Evolutionary conservation across 2,329 filamentous ascomycete genomes (phyloP).

Genomic region (Trichoderma oligosporum): DNA sequence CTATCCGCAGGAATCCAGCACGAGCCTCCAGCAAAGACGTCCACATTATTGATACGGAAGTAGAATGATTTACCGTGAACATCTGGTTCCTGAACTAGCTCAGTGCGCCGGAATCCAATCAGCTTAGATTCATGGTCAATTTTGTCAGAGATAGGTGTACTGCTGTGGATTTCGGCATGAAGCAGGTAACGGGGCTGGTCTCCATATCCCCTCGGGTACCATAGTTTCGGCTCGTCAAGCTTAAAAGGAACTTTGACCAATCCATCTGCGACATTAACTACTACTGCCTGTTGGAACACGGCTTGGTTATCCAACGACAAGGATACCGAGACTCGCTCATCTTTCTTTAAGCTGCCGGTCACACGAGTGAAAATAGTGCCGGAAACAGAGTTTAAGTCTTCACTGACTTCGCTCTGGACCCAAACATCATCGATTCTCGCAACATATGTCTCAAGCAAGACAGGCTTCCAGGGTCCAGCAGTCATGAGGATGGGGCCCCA

Average conservation of each 20-base stretch:
- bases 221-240: constrained; percentile 32
- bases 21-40: constrained; percentile 70
- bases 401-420: constrained; percentile 34
- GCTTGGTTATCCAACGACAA: constrained; percentile 24
- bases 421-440: constrained; percentile 58
- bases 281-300: constrained; percentile 21
- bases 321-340: constrained; percentile 26
- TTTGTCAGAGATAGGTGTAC: not conserved
- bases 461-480: constrained; percentile 62
- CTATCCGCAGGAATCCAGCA: constrained; percentile 78
- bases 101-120: constrained; percentile 60
- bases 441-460: constrained; percentile 61
- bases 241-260: constrained; percentile 32
- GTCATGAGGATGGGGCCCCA: constrained; percentile 64
- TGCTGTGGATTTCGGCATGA: not conserved
- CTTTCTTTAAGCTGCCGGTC: constrained; percentile 31
- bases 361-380: constrained; percentile 38
- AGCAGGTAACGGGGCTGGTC: constrained; percentile 14
- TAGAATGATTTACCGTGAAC: constrained; percentile 68
- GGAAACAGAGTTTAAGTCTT: constrained; percentile 37
- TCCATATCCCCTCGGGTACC: constrained; percentile 24
- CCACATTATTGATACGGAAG: constrained; percentile 68
- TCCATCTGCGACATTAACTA: not conserved
- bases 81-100: constrained; percentile 52
- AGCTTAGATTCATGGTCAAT: constrained; percentile 40